A percentile compares a stretch with the other conserved stretches of the same genome.
Evolutionary conservation across 352 stramenopile species (phyloP).

Genomic region (Pythium aquatile): DNA sequence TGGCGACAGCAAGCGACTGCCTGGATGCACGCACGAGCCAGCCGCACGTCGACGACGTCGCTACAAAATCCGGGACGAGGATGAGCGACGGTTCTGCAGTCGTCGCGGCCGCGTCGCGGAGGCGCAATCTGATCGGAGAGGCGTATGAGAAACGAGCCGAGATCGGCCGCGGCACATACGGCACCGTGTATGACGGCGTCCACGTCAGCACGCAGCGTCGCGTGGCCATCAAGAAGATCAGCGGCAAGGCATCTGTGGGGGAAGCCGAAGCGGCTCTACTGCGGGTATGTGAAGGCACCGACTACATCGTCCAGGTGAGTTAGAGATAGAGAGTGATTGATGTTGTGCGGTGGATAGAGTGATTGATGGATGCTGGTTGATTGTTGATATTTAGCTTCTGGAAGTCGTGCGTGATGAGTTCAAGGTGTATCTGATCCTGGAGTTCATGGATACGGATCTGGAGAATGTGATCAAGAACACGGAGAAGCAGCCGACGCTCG

Average conservation of each 20-base stretch:
- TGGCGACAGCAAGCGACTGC: constrained; percentile 5
- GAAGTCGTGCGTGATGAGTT: constrained; percentile 56
- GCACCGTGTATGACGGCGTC: constrained; percentile 66
- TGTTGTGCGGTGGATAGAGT: not conserved
- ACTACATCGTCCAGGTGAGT: constrained; percentile 59
- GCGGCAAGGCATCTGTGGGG: constrained; percentile 35
- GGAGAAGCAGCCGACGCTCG: constrained; percentile 36
- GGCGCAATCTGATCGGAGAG: constrained; percentile 53
- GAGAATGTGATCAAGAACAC: constrained; percentile 54
- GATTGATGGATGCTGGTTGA: constrained; percentile 8
- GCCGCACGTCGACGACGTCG: constrained; percentile 16
- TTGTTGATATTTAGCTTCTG: constrained; percentile 35
- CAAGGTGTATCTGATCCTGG: constrained; percentile 71
- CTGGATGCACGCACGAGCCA: constrained; percentile 9
- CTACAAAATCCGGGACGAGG: constrained; percentile 22
- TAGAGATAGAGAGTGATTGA: not conserved
- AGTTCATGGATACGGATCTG: constrained; percentile 81
- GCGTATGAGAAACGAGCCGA: constrained; percentile 69
- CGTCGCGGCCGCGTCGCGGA: not conserved
- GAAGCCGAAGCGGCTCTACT: constrained; percentile 55
- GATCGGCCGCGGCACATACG: constrained; percentile 81
- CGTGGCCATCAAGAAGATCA: constrained; percentile 81
- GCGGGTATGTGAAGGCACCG: constrained; percentile 37
- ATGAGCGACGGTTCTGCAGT: constrained; percentile 20
- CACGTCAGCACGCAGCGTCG: constrained; percentile 34